Percentiles rank a stretch among this genome's conserved stretches.
Evolutionary conservation across 495 filamentous ascomycete genomes (phyloP).

Genomic region (Ramalina peruviana): DNA sequence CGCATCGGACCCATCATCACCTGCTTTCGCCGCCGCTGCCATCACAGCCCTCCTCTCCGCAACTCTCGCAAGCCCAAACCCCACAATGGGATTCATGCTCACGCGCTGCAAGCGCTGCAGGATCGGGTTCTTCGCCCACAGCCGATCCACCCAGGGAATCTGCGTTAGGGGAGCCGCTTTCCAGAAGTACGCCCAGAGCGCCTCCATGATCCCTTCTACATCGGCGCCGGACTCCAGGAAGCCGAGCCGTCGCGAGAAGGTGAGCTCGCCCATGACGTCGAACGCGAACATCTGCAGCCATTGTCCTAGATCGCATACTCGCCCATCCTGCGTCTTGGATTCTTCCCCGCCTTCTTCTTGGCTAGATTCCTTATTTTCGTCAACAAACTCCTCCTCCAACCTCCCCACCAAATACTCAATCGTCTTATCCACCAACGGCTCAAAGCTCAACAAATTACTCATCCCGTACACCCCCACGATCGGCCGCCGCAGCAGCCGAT

Average conservation of each 20-base stretch:
- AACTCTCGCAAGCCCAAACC: not conserved
- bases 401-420: slow-evolving; percentile 20
- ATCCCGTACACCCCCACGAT: slow-evolving; percentile 28
- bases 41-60: not conserved
- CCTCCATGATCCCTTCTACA: slow-evolving; percentile 19
- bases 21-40: too few species aligned
- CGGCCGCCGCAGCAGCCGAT: slow-evolving; percentile 26
- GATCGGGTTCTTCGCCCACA: slow-evolving; percentile 19
- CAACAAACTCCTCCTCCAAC: slow-evolving; percentile 21
- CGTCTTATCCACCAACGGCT: slow-evolving; percentile 21
- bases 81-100: not conserved
- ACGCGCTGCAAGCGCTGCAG: not conserved
- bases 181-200: slow-evolving; percentile 17
- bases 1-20: not conserved
- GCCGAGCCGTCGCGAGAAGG: slow-evolving; percentile 24
- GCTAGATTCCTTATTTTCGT: too few species aligned
- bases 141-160: slow-evolving; percentile 26
- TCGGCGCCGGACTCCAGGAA: slow-evolving; percentile 26
- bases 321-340: not conserved
- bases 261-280: slow-evolving; percentile 27
- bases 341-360: not conserved
- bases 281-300: slow-evolving; percentile 35
- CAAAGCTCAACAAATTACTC: slow-evolving; percentile 10
- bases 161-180: slow-evolving; percentile 19
- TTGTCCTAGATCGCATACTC: slow-evolving; percentile 17